Percentiles rank a stretch among this genome's conserved stretches.
These are phyloP conservation scores for Podospora pseudocomata DNA, from an alignment of 495 filamentous ascomycete species.

Conservation along the genomic window DNA sequence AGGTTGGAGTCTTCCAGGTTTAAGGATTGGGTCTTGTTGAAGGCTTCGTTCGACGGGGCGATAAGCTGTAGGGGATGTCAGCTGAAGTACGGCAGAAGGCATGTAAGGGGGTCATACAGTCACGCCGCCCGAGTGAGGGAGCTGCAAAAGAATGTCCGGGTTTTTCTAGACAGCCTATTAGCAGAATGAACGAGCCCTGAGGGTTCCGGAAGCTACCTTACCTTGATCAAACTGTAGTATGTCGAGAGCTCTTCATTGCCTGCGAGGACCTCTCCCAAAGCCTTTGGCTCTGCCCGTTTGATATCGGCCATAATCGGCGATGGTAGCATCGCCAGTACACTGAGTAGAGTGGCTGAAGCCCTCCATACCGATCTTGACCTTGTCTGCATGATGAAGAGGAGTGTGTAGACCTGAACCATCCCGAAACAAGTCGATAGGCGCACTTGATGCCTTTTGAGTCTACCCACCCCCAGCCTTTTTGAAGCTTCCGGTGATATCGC, in stretches of 20 bases:
- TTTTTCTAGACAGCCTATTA: conserved; percentile 26
- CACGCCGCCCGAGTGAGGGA: conserved; percentile 32
- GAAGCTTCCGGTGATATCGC: neutral
- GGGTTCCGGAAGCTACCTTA: conserved; percentile 5
- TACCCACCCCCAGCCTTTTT: neutral
- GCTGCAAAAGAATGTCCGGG: conserved; percentile 33
- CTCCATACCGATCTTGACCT: neutral
- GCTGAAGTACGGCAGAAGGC: neutral
- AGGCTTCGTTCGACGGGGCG: conserved; percentile 57
- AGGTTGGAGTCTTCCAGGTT: conserved; percentile 28
- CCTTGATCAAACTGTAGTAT: conserved; percentile 35
- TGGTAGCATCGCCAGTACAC: neutral
- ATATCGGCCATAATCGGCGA: neutral
- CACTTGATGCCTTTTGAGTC: neutral
- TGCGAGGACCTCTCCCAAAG: conserved; percentile 28
- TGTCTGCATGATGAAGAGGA: neutral
- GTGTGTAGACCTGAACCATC: neutral
- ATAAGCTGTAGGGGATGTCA: conserved; percentile 38
- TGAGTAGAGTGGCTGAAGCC: neutral
- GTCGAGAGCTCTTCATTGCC: conserved; percentile 31
- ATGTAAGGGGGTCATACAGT: conserved; percentile 27
- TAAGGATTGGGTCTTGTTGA: conserved; percentile 39
- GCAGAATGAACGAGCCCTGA: neutral
- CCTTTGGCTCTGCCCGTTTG: conserved; percentile 8
- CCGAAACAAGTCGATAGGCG: neutral